Base-by-base conservation (phyloP, 1,284 basidiomycete genomes). In the Sanghuangporus sanghuang region DNA sequence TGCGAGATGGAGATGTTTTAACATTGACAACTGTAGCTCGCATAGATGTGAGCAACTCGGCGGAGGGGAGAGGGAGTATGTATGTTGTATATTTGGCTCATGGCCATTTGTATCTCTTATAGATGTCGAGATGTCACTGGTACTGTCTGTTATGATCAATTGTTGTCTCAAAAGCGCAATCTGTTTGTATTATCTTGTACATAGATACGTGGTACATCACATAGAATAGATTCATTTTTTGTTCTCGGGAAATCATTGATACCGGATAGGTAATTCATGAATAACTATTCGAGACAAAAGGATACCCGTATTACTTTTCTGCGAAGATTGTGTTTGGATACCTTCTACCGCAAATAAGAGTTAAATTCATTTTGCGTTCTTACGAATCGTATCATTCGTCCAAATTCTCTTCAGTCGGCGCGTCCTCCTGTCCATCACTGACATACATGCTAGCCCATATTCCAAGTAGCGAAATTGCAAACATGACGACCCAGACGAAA, bases 401-500 rank as follows among this genome's bases (percentile, higher is more conserved):
- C 11, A 50, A 16, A 11, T 50, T 23, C 14, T 52, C 23, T 3
- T 27, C 50, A 46, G 6, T n/a, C 7, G 27, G 12, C 2, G 16
- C 16, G 21, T 50, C 36, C 7, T n/a, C n/a, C 27, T 16, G 38
- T 16, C 60, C 60, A 46, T 58, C 44, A 9, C 46, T 16, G 21
- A 63, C 48, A 9, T 11, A 36, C 18, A 27, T 35, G 16, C 55
- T 52, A 16, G 56, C n/a, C 62, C 55, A 59, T 16, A 63, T n/a
- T 2, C 62, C 62, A 3, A 58, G 7, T 12, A 50, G 4, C 27
- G 62, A 57, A 32, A 63, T 35, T 21, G 18, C 55, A 27, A 40
- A n/a, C 63, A 61, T 65, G 11, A 65, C 56, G 12, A 65, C 3
- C 64, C 64, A 65, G 8, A 65, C 60, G 21, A 65, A 18, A 35